Evolutionary conservation across 1,284 basidiomycete genomes (phyloP), one percentile per base, ranked within the genome.

Genomic region (Veloboletus limbatus): DNA sequence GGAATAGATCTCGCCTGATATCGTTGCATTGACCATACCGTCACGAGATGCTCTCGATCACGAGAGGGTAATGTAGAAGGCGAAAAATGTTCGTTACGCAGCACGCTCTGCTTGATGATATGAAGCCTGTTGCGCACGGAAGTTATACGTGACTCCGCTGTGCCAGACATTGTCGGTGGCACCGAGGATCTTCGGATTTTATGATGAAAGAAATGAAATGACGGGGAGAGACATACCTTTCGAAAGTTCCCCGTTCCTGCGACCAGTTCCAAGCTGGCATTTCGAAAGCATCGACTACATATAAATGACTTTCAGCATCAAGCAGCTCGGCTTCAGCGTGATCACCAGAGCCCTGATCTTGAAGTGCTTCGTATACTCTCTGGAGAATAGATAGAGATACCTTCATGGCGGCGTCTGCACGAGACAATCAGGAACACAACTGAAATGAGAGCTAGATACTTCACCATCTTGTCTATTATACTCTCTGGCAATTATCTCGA

Each of bases 221-320:
- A 35, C 18, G 14, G 34, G 25, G 9, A 33, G 20, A 53, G 21
- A 54, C 74, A 17, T 60, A 91, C 91, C 79, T 85, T 57, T 92
- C 89, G 58, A 96, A 97, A 2, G 87, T 83, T 41, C 85, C 86
- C 49, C 91, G 75, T 56, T 94, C 86, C 18, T 77, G 72, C 27
- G 93, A 92, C 81, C 93, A 99, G 56, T 85, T 79, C 80, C 93
- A 90, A 8, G 84, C 72, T 0, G 96, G 96, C 91, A 98, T 97
- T 28, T 94, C 87, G 57, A 95, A 97, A 9, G 95, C 86, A 63
- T 97, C 84, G 27, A 98, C 74, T 48, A 98, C 76, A 54, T 82
- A 82, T 38, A 99, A 73, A 65, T 96, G 92, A 20, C 80, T 81
- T 37, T 94, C 87, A 7, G 92, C 85, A 54, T 97, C 92, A 20